Base-by-base conservation (phyloP, 768 basidiomycete species). In the Leccinum variicolor region DNA sequence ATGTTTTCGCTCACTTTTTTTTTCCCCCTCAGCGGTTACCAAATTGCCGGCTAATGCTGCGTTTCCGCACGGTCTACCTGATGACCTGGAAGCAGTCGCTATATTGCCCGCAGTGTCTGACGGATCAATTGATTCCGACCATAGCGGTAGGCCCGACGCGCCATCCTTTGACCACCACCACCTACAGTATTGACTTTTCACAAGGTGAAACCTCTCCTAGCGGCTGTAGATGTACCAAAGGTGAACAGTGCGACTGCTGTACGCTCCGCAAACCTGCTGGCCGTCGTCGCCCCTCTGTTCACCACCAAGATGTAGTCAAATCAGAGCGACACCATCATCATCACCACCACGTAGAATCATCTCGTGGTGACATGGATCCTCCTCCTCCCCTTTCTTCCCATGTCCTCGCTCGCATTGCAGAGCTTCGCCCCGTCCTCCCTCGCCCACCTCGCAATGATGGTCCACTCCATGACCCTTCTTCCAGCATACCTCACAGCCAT, bases 31-130 rank as follows among this genome's bases (percentile, higher is more conserved):
- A 87, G 87, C 81, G 66, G 75, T 74, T 63, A 81, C 78, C 60
- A 83, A 83, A 76, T 76, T 85, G 68, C 80, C 83, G 66, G 81
- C 82, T 66, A 75, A 81, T 76, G 87, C 90, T 80, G 80, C 89
- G 78, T 92, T 90, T 77, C 90, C 90, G 60, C 76, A 86, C 66
- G 90, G 90, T 75, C 79, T 92, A 41, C 86, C 87, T 17, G 78
- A 82, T 71, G 81, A 82, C 73, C 78, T 87, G 76, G 85, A 81
- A 79, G 80, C 84, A 78, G 63, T 72, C 54, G 72, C 67, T 54
- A 58, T 71, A 49, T 53, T 73, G 55, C 71, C 68, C 58, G 56
- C 64, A 62, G 66, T 71, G 23, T 77, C 79, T 52, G 84, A 86
- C 63, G 77, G 79, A 62, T 77, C 77, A 51, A 78, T 80, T 56